Conservation (phyloP, 2,329 filamentous ascomycete genomes). For the Pestalotiopsis sp. region DNA sequence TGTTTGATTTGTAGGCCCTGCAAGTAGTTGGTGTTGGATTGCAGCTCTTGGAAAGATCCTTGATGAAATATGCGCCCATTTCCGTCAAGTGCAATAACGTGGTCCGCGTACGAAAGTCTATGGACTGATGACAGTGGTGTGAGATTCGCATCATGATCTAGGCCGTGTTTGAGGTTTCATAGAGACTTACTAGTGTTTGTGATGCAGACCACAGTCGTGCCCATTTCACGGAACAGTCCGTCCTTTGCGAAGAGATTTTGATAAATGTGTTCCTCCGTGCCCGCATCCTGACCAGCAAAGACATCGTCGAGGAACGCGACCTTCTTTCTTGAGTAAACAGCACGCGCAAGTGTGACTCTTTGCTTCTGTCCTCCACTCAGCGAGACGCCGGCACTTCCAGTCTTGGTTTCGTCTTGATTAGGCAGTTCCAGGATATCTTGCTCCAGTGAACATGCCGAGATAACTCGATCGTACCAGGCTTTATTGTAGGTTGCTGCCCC, state of each 20-base stretch:
- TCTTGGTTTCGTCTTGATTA: slow-evolving; percentile 14
- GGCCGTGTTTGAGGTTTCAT: background rate
- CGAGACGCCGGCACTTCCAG: slow-evolving; percentile 16
- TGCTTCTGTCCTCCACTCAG: slow-evolving; percentile 21
- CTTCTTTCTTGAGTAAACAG: slow-evolving; percentile 22
- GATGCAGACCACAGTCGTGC: background rate
- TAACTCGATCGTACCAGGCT: slow-evolving; percentile 16
- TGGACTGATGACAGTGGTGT: slow-evolving; percentile 15
- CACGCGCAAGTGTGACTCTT: slow-evolving; percentile 20
- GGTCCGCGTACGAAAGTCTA: slow-evolving; percentile 30
- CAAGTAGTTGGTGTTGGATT: background rate
- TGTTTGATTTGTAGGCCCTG: background rate
- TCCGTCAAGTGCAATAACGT: slow-evolving; percentile 28
- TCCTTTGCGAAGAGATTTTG: slow-evolving; percentile 10
- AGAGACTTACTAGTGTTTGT: background rate
- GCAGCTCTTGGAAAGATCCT: background rate
- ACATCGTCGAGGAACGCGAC: slow-evolving; percentile 26
- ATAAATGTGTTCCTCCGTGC: slow-evolving; percentile 6
- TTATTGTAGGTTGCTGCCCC: slow-evolving; percentile 14
- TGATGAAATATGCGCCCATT: background rate
- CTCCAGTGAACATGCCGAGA: slow-evolving; percentile 13
- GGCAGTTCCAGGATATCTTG: slow-evolving; percentile 14
- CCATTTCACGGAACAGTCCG: slow-evolving; percentile 6
- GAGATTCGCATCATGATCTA: background rate
- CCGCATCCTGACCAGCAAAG: slow-evolving; percentile 23